These are phyloP conservation scores for Pseudonitzschia pungens DNA, from an alignment of 108 stramenopile genomes.

Conservation along the genomic window DNA sequence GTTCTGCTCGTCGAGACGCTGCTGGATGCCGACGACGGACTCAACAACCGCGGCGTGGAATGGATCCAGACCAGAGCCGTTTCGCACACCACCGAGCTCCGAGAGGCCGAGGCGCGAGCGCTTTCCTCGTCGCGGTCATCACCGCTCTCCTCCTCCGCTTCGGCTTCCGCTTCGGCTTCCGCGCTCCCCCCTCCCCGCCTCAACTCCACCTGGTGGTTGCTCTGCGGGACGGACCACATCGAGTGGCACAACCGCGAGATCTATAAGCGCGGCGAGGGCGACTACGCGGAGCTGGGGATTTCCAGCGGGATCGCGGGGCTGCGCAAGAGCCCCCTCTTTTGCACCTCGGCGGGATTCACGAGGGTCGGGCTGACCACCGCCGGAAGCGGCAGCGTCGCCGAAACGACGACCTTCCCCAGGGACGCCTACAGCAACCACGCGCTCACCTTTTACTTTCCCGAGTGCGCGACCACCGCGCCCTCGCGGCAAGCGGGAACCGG, in stretches of 20 bases:
- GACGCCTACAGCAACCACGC: conserved; percentile 20
- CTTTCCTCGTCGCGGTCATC: not conserved
- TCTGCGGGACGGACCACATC: conserved; percentile 22
- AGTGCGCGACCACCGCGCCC: not conserved
- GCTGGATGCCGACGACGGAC: conserved; percentile 17
- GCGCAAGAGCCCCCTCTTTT: conserved; percentile 11
- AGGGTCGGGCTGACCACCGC: not conserved
- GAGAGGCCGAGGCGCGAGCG: not conserved
- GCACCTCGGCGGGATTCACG: conserved; percentile 20
- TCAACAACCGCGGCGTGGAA: conserved; percentile 18
- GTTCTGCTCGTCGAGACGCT: conserved; percentile 16
- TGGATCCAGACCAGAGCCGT: conserved; percentile 10
- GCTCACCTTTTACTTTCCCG: conserved; percentile 17
- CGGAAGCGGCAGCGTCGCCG: not conserved
- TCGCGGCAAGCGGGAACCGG: no score
- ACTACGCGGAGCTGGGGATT: not conserved
- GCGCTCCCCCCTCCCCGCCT: not conserved
- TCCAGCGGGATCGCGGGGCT: conserved; percentile 9
- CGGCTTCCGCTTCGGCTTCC: no score
- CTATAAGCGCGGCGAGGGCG: not conserved
- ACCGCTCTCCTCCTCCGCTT: no score
- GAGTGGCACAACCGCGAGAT: conserved; percentile 21
- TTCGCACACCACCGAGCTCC: not conserved
- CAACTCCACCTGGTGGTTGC: conserved; percentile 14
- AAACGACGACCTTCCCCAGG: not conserved